Evolutionary conservation across 1,284 basidiomycete species (phyloP), one percentile per base, ranked within the genome.

Genomic region (Flammula alnicola): DNA sequence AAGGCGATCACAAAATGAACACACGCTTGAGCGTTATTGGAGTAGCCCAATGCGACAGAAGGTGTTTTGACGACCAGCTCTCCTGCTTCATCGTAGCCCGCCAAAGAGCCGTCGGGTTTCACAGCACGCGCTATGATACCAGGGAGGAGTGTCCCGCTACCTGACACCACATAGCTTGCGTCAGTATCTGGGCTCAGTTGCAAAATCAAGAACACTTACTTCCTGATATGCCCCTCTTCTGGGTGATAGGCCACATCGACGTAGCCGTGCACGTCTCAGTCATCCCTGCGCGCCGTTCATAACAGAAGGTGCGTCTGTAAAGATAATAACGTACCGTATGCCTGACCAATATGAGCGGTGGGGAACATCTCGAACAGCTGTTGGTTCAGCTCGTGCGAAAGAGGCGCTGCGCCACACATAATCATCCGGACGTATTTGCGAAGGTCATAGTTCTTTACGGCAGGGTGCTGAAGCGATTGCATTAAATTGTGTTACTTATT

Each of bases 341-440:
- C 83, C 65, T 89, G 86, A 9, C 83, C 83, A 45, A 89, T 78
- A 38, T 75, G 69, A 1, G 78, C 77, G 19, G 80, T 64, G 0
- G 86, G 86, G 11, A 91, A 65, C 25, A 84, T 60, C 27, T 74
- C 67, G 35, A 77, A 66, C 26, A 89, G 64, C 56, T 82, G 76
- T 30, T 71, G 53, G 45, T 77, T 83, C 23, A 89, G 73, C 60
- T 88, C 88, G 10, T 76, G 69, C 3, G 86, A 83, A 5, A 93
- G 69, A 2, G 90, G 90, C 0, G 90, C 90, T 0, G 88, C 91
- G 19, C 89, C 67, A 41, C 75, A 74, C 70, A 90, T 78, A 52
- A 83, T 73, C 60, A 78, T 71, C 49, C 81, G 73, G 41, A 93
- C 64, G 42, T 75, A 71, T 37, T 73, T 77, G 20, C 59, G 64